Conservation (phyloP, 805 yeast species). For the Kockiozyma suomiensis region DNA sequence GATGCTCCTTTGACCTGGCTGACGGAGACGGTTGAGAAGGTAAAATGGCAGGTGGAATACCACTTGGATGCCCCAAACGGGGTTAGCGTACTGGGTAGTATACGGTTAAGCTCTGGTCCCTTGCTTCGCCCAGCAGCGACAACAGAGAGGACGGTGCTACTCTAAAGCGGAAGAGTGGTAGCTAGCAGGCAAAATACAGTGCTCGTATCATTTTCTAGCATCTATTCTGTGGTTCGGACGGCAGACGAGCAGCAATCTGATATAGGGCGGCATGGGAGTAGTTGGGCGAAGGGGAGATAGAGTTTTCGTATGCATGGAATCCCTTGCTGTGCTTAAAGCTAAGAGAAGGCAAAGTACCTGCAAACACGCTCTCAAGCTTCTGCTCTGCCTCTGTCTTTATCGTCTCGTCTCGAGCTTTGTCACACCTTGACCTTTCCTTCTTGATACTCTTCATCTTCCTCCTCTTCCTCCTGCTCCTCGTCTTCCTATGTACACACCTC, state of each 20-base stretch:
- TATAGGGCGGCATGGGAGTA: too few species aligned
- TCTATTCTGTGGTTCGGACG: too few species aligned
- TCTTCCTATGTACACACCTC: neutral
- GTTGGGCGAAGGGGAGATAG: neutral
- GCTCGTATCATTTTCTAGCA: too few species aligned
- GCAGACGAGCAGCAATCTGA: too few species aligned
- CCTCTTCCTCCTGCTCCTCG: constrained; percentile 2
- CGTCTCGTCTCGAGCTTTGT: neutral
- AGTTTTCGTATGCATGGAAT: neutral
- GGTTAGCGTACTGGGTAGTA: neutral
- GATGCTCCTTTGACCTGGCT: neutral
- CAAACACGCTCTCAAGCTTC: neutral
- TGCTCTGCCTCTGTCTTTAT: neutral
- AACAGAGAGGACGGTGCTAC: neutral
- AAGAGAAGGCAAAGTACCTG: neutral
- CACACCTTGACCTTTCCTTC: neutral
- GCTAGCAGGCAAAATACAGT: too few species aligned
- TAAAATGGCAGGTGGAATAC: neutral
- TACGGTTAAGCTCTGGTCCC: constrained; percentile 2
- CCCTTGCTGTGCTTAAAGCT: constrained; percentile 2
- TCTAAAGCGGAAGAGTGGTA: too few species aligned
- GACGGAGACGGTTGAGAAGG: neutral
- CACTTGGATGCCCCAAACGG: neutral
- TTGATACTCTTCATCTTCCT: neutral
- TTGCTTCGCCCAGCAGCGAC: constrained; percentile 1